Percentiles rank a stretch among this genome's conserved stretches.
phyloP scores from a whole-genome alignment of 768 basidiomycete genomes.

The Lactarius psammicola region DNA sequence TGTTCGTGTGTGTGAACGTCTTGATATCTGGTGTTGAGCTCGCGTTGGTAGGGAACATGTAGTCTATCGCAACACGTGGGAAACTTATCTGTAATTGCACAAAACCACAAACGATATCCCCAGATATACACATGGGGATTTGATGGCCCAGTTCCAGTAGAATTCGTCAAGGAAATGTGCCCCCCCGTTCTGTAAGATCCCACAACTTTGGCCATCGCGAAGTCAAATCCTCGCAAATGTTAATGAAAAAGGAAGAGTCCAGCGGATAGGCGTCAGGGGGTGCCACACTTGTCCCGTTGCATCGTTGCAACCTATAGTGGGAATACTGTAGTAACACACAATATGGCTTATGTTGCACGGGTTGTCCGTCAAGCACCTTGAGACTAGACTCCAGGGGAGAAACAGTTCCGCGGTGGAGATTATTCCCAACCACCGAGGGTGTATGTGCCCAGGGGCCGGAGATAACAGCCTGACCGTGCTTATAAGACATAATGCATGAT shows the following conservation, averaged over 20 bases:
- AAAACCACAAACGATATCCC: conserved; percentile 30
- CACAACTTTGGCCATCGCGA: conserved; percentile 37
- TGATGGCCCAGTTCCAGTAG: conserved; percentile 43
- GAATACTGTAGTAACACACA: too few relatives aligned
- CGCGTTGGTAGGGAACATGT: conserved; percentile 24
- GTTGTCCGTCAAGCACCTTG: neutral
- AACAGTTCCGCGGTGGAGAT: neutral
- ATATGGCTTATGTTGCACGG: neutral
- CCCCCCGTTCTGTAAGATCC: conserved; percentile 58
- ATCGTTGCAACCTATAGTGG: too few relatives aligned
- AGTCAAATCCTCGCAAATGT: neutral
- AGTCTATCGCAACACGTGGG: conserved; percentile 35
- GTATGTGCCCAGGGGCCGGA: neutral
- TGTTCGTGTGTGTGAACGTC: neutral
- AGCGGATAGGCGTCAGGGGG: neutral
- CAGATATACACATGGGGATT: conserved; percentile 35
- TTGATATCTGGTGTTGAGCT: conserved; percentile 18
- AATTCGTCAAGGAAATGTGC: conserved; percentile 51
- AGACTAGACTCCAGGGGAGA: neutral
- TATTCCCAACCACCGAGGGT: neutral
- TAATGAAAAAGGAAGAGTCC: conserved; percentile 47
- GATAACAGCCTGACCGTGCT: neutral
- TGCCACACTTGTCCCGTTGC: neutral
- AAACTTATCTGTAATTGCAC: conserved; percentile 34
- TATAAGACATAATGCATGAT: neutral